Conservation (phyloP, 345 rosid species). For the Salix suchowensis region DNA sequence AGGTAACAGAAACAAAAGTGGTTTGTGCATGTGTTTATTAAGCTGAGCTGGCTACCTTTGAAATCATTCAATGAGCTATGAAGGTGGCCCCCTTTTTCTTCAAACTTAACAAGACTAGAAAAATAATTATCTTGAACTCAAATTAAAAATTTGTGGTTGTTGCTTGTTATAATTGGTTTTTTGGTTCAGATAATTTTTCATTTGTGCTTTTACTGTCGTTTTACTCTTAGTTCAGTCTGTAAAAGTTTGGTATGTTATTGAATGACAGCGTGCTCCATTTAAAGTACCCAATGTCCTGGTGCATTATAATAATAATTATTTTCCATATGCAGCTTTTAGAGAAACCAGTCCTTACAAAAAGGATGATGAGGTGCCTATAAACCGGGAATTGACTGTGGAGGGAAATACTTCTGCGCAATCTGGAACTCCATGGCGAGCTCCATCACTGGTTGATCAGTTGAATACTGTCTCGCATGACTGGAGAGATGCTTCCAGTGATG, state of each 20-base stretch:
- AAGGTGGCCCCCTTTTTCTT: background rate
- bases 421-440: slow-evolving; percentile 48
- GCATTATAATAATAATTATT: background rate
- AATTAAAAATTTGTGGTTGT: background rate
- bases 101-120: background rate
- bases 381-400: slow-evolving; percentile 39
- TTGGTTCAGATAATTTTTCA: background rate
- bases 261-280: background rate
- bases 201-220: background rate
- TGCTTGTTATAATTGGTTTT: background rate
- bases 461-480: slow-evolving; percentile 37
- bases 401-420: slow-evolving; percentile 40
- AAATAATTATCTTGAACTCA: background rate
- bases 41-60: background rate
- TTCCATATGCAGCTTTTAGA: slow-evolving; percentile 44
- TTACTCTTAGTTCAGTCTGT: background rate
- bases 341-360: slow-evolving; percentile 42
- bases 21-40: slow-evolving; percentile 14
- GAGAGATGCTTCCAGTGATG: slow-evolving; percentile 48
- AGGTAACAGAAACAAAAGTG: slow-evolving; percentile 34
- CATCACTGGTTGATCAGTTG: slow-evolving; percentile 46
- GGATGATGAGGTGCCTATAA: slow-evolving; percentile 40
- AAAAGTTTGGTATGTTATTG: background rate
- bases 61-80: background rate
- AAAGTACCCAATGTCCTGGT: background rate